Base-by-base conservation (phyloP, 148 eudicot genomes). In the Euryodendron excelsum region DNA sequence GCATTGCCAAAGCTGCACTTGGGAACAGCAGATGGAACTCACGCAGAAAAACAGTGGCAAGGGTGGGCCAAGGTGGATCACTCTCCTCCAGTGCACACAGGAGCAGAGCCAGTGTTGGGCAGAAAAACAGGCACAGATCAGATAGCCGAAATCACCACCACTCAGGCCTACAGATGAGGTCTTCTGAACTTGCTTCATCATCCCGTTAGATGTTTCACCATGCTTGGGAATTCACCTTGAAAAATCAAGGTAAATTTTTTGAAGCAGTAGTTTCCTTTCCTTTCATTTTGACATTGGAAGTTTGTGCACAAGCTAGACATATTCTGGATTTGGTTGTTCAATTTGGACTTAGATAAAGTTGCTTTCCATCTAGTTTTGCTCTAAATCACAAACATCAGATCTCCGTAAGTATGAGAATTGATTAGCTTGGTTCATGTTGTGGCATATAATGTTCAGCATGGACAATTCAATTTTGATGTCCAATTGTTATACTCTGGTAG, bases 1-100 rank as follows among this genome's bases (percentile, higher is more conserved):
- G 90, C 70, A 70, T 87, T 78, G 85, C 89, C 41, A 94, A 90
- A 87, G 91, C 92, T 81, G 93, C 95, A 59, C 89, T 89, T 10
- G 88, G 93, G 25, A 85, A 69, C 37, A 76, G 82, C 45, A 70
- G 44, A 61, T 62, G 88, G 86, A 80, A 73, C 74, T 64, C 81
- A n/a, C 91, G 85, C 14, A 88, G 88, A 80, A 90, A 68, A 74
- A 63, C 86, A 0, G 86, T 37, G 75, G 93, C 80, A 81, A 91
- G 82, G 85, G 84, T 78, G 5, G 58, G 83, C 66, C 82, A 81
- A 67, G 85, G 86, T 34, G n/a, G n/a, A n/a, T n/a, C n/a, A n/a
- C n/a, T n/a, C n/a, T n/a, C n/a, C n/a, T n/a, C n/a, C n/a, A n/a
- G n/a, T n/a, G n/a, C n/a, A n/a, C n/a, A n/a, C n/a, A n/a, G n/a